Evolutionary conservation across 2,329 filamentous ascomycete genomes (phyloP).

Genomic region (Periconia sp.): DNA sequence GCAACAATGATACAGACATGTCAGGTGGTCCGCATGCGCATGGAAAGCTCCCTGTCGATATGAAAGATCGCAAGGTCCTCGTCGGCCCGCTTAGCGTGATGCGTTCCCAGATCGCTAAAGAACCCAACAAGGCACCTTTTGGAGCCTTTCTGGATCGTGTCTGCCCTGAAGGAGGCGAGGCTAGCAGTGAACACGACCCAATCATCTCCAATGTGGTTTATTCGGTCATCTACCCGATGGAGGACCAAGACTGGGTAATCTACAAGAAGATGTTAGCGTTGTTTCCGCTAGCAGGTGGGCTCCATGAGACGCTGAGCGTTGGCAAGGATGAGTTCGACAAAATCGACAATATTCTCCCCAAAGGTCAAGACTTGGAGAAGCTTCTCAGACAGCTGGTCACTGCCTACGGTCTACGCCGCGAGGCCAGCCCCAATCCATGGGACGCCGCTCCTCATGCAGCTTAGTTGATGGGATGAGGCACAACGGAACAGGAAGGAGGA

Average conservation of each 20-base stretch:
- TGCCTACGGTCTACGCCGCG: no score
- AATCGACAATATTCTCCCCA: no score
- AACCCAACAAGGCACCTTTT: neutral
- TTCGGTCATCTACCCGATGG: conserved; percentile 18
- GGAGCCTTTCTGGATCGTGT: neutral
- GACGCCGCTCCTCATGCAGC: no score
- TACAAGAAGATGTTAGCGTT: conserved; percentile 15
- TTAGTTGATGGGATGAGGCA: no score
- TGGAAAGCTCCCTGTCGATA: no score
- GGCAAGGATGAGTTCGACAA: conserved; percentile 14
- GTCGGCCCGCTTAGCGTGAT: neutral
- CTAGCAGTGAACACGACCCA: conserved; percentile 3
- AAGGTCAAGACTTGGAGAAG: no score
- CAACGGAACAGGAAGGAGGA: no score
- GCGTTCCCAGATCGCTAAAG: neutral
- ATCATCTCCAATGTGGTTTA: conserved; percentile 18
- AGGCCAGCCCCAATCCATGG: no score
- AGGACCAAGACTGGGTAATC: conserved; percentile 11
- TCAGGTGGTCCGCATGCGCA: no score
- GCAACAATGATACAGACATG: no score
- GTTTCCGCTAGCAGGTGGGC: conserved; percentile 13
- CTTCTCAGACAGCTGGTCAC: no score
- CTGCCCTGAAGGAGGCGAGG: neutral
- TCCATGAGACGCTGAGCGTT: conserved; percentile 12
- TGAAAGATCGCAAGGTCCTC: neutral